These are phyloP conservation scores for Coemansia sp. DNA, from an alignment of 192 early-diverging fungal species.

Conservation along the genomic window DNA sequence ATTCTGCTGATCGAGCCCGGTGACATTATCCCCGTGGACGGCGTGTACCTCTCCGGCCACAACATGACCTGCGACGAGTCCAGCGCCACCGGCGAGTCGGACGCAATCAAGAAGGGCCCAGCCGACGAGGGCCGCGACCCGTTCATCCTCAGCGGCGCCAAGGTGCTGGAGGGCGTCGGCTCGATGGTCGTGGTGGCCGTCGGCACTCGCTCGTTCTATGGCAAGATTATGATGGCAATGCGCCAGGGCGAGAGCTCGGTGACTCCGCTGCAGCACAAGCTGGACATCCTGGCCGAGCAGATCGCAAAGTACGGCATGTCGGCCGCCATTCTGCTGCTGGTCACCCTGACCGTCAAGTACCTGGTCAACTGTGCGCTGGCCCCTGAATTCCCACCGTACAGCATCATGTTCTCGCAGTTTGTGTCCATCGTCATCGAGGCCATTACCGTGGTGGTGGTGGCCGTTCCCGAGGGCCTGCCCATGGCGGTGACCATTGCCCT, in stretches of 20 bases:
- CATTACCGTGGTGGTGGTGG: conserved; percentile 76
- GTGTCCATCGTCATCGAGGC: conserved; percentile 73
- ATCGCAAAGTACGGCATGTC: conserved; percentile 91
- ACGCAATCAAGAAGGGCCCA: conserved; percentile 70
- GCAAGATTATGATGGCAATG: conserved; percentile 87
- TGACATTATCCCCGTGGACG: conserved; percentile 94
- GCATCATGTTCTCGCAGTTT: conserved; percentile 53
- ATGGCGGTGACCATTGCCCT: conserved; percentile 83
- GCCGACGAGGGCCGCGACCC: conserved; percentile 53
- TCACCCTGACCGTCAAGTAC: conserved; percentile 63
- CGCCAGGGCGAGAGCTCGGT: conserved; percentile 52
- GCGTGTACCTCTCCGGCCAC: conserved; percentile 70
- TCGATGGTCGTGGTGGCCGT: conserved; percentile 77
- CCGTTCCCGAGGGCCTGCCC: conserved; percentile 82
- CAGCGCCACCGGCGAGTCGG: conserved; percentile 87
- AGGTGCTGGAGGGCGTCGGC: conserved; percentile 86
- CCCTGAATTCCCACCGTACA: conserved; percentile 53
- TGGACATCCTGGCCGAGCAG: conserved; percentile 83
- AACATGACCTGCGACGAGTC: conserved; percentile 86
- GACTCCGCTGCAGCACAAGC: conserved; percentile 90
- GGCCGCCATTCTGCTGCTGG: conserved; percentile 75
- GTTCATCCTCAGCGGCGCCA: conserved; percentile 87
- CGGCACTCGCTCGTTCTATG: conserved; percentile 80
- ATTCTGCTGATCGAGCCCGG: conserved; percentile 80
- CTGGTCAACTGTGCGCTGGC: conserved; percentile 53